Conservation (phyloP, 1,284 basidiomycete species). For the Malassezia arunalokei region DNA sequence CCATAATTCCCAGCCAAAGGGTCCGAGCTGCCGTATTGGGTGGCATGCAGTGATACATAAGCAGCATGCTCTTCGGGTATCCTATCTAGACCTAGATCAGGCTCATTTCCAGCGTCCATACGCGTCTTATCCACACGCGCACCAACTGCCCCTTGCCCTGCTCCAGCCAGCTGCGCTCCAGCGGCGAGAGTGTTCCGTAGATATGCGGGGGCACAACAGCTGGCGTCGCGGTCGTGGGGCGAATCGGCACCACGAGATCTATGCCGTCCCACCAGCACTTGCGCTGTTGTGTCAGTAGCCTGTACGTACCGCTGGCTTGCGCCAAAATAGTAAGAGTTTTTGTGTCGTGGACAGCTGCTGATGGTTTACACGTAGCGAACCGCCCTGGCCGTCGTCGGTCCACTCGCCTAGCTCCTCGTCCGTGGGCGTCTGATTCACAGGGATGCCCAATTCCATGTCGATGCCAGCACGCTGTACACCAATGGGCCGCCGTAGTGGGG, state of each 20-base stretch:
- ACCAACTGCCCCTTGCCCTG: conserved; percentile 34
- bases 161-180: conserved; percentile 33
- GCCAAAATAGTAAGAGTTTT: conserved; percentile 93
- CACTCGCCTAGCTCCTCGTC: conserved; percentile 14
- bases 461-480: conserved; percentile 12
- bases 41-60: background rate
- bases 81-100: conserved; percentile 52
- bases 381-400: conserved; percentile 21
- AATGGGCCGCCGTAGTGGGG: conserved; percentile 4
- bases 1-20: background rate
- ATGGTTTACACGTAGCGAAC: conserved; percentile 57
- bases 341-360: conserved; percentile 92
- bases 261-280: conserved; percentile 99
- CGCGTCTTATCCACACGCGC: conserved; percentile 77
- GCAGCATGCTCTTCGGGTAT: background rate
- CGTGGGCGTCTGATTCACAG: conserved; percentile 16
- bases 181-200: conserved; percentile 26
- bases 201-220: background rate
- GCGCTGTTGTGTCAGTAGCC: conserved; percentile 46
- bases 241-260: conserved; percentile 62
- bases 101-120: conserved; percentile 97
- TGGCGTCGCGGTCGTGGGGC: background rate
- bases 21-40: background rate
- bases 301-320: conserved; percentile 66
- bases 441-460: conserved; percentile 4